A percentile compares a stretch with the other conserved stretches of the same genome.
These are phyloP conservation scores for Roridomyces roridus DNA, from an alignment of 768 basidiomycete genomes.

Conservation along the genomic window DNA sequence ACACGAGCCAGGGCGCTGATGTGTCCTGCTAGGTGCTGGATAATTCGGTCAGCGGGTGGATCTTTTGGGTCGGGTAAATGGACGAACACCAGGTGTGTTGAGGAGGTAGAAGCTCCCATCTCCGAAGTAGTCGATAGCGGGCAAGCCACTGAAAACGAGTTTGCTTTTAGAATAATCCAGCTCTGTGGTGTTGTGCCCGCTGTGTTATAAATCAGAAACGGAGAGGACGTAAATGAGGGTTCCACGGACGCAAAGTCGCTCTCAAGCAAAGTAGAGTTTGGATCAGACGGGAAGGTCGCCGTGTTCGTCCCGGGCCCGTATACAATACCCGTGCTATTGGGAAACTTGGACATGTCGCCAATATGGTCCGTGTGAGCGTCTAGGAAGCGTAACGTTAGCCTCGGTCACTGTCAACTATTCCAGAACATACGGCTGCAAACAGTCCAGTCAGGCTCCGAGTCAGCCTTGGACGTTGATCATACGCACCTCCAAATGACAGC, in stretches of 20 bases:
- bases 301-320: conserved; percentile 7
- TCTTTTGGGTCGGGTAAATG: neutral
- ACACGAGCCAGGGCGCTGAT: conserved; percentile 23
- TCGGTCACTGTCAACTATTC: too few species aligned
- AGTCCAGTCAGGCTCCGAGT: too few species aligned
- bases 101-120: conserved; percentile 24
- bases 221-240: neutral
- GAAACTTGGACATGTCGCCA: conserved; percentile 26
- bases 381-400: too few species aligned
- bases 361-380: neutral
- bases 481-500: conserved; percentile 19
- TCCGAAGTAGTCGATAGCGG: conserved; percentile 15
- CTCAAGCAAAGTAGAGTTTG: conserved; percentile 3
- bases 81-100: conserved; percentile 21
- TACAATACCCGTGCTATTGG: conserved; percentile 8
- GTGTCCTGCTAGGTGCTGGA: conserved; percentile 23
- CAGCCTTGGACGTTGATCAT: too few species aligned
- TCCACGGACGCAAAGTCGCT: conserved; percentile 19
- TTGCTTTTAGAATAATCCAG: conserved; percentile 7
- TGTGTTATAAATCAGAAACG: too few species aligned
- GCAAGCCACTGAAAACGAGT: conserved; percentile 12
- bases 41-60: neutral
- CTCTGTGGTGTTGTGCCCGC: conserved; percentile 5
- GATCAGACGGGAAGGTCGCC: neutral
- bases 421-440: neutral